Percentiles rank a stretch among this genome's conserved stretches.
Evolutionary conservation across 1,139 yeast genomes (phyloP).

Genomic region (Candida pseudoviswanathii): DNA sequence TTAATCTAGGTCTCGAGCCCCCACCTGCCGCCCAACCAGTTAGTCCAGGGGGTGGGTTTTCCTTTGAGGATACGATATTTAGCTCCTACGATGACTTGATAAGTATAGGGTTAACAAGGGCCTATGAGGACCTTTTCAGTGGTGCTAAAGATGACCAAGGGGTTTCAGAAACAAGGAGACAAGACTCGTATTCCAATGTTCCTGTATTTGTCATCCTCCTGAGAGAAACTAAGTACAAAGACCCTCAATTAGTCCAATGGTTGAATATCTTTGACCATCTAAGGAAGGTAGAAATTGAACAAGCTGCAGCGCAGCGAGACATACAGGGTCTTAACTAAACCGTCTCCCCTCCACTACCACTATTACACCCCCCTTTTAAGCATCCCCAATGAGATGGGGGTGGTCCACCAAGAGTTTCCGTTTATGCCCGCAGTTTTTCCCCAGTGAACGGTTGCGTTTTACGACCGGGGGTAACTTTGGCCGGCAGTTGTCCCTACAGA

Average conservation of each 20-base stretch:
- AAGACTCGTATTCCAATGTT: background rate
- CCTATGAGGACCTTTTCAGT: background rate
- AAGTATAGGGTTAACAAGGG: background rate
- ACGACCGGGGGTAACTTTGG: too few species aligned
- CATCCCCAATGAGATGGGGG: too few species aligned
- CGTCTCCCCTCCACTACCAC: too few species aligned
- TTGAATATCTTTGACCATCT: background rate
- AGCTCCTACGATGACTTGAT: background rate
- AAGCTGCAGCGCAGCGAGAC: background rate
- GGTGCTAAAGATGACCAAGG: background rate
- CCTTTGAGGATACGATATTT: background rate
- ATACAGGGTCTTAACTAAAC: too few species aligned
- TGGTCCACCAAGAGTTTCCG: too few species aligned
- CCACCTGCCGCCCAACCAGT: background rate
- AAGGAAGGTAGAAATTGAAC: background rate
- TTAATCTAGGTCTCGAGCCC: background rate
- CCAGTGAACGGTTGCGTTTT: too few species aligned
- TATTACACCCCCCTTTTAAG: too few species aligned
- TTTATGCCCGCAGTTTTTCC: too few species aligned
- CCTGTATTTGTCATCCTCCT: background rate
- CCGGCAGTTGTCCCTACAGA: too few species aligned
- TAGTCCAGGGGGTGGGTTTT: background rate
- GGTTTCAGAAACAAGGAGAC: background rate
- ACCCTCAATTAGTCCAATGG: background rate
- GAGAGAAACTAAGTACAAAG: background rate